phyloP scores from a whole-genome alignment of 1,139 yeast species.

The Sugiyamaella neomexicana region DNA sequence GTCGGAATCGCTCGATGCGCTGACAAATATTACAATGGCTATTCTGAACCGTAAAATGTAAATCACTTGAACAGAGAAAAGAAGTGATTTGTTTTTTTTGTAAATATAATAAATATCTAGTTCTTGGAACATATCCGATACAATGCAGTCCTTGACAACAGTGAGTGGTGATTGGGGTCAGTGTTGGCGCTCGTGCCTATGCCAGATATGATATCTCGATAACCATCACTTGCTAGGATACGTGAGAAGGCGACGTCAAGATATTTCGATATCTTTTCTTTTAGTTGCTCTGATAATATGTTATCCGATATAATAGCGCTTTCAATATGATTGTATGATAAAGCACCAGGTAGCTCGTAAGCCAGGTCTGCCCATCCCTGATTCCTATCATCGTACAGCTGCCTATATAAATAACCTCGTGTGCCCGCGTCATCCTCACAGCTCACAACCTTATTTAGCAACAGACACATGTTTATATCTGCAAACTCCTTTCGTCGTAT shows the following conservation, averaged over 20 bases:
- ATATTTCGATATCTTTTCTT: conserved; percentile 1
- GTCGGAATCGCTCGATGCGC: conserved; percentile 84
- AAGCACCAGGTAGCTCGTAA: background rate
- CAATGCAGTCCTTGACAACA: background rate
- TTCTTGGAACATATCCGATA: conserved; percentile 1
- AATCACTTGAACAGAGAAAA: background rate
- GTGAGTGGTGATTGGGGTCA: background rate
- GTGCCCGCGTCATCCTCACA: background rate
- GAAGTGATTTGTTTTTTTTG: too few species aligned
- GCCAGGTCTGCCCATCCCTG: background rate
- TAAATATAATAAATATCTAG: conserved; percentile 3
- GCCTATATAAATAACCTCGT: background rate
- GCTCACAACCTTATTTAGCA: background rate
- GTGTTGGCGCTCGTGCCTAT: background rate
- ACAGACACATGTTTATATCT: background rate
- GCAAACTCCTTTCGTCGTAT: background rate
- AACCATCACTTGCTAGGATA: background rate
- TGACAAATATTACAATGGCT: conserved; percentile 80
- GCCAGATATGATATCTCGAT: conserved; percentile 3
- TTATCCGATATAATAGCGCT: background rate
- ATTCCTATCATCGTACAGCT: background rate
- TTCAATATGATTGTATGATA: conserved; percentile 4
- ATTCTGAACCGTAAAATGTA: conserved; percentile 76
- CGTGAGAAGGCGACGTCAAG: conserved; percentile 2
- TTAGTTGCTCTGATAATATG: background rate